These are phyloP conservation scores for Pseudocercospora eumusae DNA, from an alignment of 2,329 filamentous ascomycete species.

Conservation along the genomic window DNA sequence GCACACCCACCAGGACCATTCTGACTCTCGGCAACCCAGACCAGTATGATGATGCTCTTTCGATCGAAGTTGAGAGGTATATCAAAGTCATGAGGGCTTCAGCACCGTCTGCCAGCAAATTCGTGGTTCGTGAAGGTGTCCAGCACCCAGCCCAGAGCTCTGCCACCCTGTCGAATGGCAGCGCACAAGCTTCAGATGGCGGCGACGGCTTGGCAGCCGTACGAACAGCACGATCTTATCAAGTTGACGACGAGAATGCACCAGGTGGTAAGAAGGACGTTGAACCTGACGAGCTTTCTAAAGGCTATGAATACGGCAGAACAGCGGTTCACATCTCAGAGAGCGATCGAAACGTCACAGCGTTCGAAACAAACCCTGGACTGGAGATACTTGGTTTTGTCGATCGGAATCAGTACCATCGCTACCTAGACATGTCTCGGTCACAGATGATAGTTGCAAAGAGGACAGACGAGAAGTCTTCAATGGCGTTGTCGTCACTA, in stretches of 20 bases:
- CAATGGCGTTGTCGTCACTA: slow-evolving; percentile 82
- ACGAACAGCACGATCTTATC: slow-evolving; percentile 76
- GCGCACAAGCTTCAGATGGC: slow-evolving; percentile 28
- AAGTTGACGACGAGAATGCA: slow-evolving; percentile 71
- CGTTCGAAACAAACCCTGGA: slow-evolving; percentile 71
- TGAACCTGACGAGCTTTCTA: slow-evolving; percentile 79
- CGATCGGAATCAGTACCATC: slow-evolving; percentile 66
- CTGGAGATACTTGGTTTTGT: slow-evolving; percentile 89
- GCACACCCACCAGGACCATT: slow-evolving; percentile 75
- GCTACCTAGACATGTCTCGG: slow-evolving; percentile 82
- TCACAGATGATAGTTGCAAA: slow-evolving; percentile 75
- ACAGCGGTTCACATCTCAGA: slow-evolving; percentile 88
- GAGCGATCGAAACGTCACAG: slow-evolving; percentile 85
- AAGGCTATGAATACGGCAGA: slow-evolving; percentile 89
- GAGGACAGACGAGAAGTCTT: slow-evolving; percentile 76
- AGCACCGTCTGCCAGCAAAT: slow-evolving; percentile 74
- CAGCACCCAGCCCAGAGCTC: slow-evolving; percentile 59
- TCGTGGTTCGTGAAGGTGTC: slow-evolving; percentile 58
- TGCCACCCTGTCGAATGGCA: slow-evolving; percentile 47
- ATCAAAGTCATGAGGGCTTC: slow-evolving; percentile 79
- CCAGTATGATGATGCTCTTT: slow-evolving; percentile 72
- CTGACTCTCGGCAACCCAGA: slow-evolving; percentile 77
- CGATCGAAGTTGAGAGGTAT: slow-evolving; percentile 86
- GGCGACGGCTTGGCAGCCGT: slow-evolving; percentile 65
- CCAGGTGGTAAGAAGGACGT: slow-evolving; percentile 81